Conservation (phyloP, 2,329 filamentous ascomycete species). For the Thielaviopsis ethacetica region DNA sequence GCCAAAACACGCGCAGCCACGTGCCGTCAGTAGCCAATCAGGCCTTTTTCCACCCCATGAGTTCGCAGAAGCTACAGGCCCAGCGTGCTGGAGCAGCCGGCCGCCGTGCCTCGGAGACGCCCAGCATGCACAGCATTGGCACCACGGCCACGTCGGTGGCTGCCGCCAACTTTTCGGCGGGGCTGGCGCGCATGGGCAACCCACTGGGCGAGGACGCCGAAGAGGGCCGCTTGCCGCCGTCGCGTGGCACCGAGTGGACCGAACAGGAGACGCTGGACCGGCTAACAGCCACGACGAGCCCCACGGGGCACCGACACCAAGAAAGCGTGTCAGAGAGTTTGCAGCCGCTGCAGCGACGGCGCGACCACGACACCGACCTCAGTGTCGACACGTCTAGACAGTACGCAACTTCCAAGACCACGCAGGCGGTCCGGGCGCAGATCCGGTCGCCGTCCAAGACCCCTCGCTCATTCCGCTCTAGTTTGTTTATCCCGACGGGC, state of each 20-base stretch:
- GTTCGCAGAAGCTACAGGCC: slow-evolving; percentile 82
- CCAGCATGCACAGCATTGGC: slow-evolving; percentile 6
- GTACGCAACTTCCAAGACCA: slow-evolving; percentile 26
- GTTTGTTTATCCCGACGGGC: slow-evolving; percentile 44
- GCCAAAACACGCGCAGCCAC: slow-evolving; percentile 54
- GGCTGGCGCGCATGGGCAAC: slow-evolving; percentile 5
- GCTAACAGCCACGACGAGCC: slow-evolving; percentile 58
- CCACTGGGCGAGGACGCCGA: slow-evolving; percentile 26
- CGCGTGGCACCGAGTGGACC: slow-evolving; percentile 66
- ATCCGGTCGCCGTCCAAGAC: slow-evolving; percentile 50
- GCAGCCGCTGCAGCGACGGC: slow-evolving; percentile 45
- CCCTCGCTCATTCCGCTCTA: slow-evolving; percentile 60
- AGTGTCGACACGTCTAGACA: slow-evolving; percentile 44
- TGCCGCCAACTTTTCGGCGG: slow-evolving; percentile 7
- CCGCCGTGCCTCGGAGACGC: slow-evolving; percentile 5
- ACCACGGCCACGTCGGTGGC: not conserved
- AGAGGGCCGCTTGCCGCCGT: slow-evolving; percentile 45
- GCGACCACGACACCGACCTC: slow-evolving; percentile 25
- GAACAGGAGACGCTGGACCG: slow-evolving; percentile 56
- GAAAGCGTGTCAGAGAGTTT: slow-evolving; percentile 63
- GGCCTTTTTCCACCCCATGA: slow-evolving; percentile 94
- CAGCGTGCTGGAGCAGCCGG: slow-evolving; percentile 39
- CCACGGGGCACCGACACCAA: slow-evolving; percentile 40
- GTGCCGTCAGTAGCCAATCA: slow-evolving; percentile 77
- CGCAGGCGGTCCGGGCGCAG: slow-evolving; percentile 8